These are phyloP conservation scores for Hura crepitans DNA, from an alignment of 441 rosid species.

Conservation along the genomic window DNA sequence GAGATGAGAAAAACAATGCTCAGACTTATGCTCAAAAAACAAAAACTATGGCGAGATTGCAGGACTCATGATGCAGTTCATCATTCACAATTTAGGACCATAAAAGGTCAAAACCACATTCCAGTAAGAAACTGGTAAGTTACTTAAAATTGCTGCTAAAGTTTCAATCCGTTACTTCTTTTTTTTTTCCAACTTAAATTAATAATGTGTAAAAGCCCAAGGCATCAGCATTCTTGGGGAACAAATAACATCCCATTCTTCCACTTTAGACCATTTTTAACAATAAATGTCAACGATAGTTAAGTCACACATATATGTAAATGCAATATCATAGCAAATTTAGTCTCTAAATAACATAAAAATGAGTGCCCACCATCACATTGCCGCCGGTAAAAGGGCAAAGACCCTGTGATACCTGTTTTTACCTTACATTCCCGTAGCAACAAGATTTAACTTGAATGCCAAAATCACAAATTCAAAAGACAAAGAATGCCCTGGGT, in stretches of 20 bases:
- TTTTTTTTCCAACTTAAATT: neutral
- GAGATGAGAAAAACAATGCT: neutral
- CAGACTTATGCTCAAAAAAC: neutral
- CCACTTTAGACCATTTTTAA: neutral
- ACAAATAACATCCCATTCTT: neutral
- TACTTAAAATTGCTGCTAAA: neutral
- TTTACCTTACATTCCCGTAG: neutral
- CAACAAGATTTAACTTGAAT: neutral
- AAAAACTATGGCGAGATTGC: neutral
- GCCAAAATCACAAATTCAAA: neutral
- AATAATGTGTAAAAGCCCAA: neutral
- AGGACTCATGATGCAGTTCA: neutral
- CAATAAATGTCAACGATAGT: neutral
- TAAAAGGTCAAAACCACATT: neutral
- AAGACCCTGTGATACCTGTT: neutral
- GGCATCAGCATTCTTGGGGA: neutral
- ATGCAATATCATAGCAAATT: neutral
- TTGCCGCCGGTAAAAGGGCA: neutral
- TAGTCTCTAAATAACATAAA: neutral
- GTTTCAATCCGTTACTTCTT: neutral
- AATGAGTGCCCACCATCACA: neutral
- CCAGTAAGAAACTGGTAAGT: neutral
- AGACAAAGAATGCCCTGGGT: neutral
- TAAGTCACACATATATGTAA: neutral
- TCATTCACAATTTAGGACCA: neutral